Conservation (phyloP, 306 rosid species). For the Prunus fruticosa region DNA sequence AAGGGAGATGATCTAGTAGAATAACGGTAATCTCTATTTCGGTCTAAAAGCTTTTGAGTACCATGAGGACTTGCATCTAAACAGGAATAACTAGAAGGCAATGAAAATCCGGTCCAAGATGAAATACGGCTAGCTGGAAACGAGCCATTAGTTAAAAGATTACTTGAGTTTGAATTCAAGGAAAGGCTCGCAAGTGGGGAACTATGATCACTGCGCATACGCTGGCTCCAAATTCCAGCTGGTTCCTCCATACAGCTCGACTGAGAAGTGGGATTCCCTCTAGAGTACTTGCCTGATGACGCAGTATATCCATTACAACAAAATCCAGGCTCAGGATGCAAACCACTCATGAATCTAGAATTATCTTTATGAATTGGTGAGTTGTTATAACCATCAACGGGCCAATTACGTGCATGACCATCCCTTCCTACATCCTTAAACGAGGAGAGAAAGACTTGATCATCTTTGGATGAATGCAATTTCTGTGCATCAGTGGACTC, state of each 20-base stretch:
- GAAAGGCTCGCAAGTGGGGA: slow-evolving; percentile 30
- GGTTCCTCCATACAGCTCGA: slow-evolving; percentile 40
- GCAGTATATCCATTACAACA: slow-evolving; percentile 29
- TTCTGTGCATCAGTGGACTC: slow-evolving; percentile 18
- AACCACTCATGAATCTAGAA: slow-evolving; percentile 23
- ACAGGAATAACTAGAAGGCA: slow-evolving; percentile 41
- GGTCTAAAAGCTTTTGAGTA: slow-evolving; percentile 37
- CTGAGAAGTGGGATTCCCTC: slow-evolving; percentile 39
- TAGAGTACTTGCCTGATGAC: slow-evolving; percentile 33
- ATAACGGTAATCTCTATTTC: slow-evolving; percentile 35
- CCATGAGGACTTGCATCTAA: slow-evolving; percentile 26
- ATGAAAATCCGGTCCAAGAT: slow-evolving; percentile 35
- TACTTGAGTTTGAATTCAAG: slow-evolving; percentile 25
- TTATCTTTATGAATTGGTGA: slow-evolving; percentile 27
- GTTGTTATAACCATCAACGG: slow-evolving; percentile 5
- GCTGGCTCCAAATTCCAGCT: slow-evolving; percentile 33
- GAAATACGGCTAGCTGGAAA: slow-evolving; percentile 34
- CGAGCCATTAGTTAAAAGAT: slow-evolving; percentile 23
- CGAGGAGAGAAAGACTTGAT: slow-evolving; percentile 19
- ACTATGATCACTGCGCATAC: slow-evolving; percentile 26
- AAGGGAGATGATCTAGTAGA: slow-evolving; percentile 33
- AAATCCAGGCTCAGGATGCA: slow-evolving; percentile 47
- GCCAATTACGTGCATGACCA: slow-evolving; percentile 10
- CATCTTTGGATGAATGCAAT: slow-evolving; percentile 19
- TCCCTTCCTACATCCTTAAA: slow-evolving; percentile 27